phyloP scores from a whole-genome alignment of 1,284 basidiomycete genomes.

The Cutaneotrichosporon mucoides region DNA sequence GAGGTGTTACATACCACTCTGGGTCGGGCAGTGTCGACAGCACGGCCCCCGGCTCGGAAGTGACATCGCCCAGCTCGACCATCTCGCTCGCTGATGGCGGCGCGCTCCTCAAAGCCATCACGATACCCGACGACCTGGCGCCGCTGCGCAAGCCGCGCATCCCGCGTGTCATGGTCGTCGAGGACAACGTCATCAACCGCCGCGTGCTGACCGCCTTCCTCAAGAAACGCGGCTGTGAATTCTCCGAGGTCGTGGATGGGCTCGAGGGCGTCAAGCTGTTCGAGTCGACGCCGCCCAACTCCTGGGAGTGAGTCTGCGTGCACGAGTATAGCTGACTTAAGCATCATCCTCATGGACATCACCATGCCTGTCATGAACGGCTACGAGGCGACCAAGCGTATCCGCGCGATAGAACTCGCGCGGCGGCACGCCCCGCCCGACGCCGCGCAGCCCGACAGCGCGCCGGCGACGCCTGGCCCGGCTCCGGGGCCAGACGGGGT shows the following conservation, averaged over 20 bases:
- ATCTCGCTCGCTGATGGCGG: conserved; percentile 53
- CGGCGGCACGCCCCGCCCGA: conserved; percentile 35
- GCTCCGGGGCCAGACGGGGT: conserved; percentile 34
- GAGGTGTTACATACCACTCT: conserved; percentile 1
- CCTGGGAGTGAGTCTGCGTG: conserved; percentile 57
- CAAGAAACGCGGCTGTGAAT: conserved; percentile 63
- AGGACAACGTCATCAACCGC: conserved; percentile 65
- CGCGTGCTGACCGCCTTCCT: conserved; percentile 70
- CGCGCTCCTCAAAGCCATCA: conserved; percentile 51
- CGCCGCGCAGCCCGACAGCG: conserved; percentile 21
- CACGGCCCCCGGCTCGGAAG: not conserved
- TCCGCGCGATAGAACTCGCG: conserved; percentile 69
- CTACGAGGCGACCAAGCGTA: conserved; percentile 75
- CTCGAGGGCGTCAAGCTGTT: conserved; percentile 77
- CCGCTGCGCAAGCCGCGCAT: conserved; percentile 3
- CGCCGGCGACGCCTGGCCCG: conserved; percentile 6
- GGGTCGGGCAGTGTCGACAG: too few relatives aligned
- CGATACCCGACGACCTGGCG: conserved; percentile 44
- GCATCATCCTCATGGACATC: conserved; percentile 79
- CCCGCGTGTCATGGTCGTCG: conserved; percentile 67
- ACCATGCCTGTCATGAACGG: conserved; percentile 92
- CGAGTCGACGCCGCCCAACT: conserved; percentile 58
- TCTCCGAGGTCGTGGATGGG: conserved; percentile 74
- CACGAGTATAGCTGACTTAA: conserved; percentile 35
- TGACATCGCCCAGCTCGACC: conserved; percentile 28